Base-by-base conservation (phyloP, 2,329 filamentous ascomycete genomes). In the Fusarium verticillioides region DNA sequence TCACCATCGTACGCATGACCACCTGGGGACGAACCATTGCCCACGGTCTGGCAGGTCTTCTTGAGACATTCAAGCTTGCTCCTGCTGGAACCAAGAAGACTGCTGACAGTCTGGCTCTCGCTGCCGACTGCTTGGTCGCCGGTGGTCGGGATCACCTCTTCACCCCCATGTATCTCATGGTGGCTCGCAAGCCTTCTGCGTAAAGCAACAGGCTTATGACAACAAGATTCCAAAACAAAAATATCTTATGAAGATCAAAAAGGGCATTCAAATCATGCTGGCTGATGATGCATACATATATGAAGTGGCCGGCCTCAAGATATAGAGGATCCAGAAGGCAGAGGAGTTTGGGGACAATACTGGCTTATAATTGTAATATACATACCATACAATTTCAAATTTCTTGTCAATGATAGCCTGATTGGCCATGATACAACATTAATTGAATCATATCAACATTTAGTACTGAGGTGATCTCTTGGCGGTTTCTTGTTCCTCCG, bases 81-180 rank as follows among this genome's bases (percentile, higher is more conserved):
- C 96, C 96, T 40, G 86, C 85, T 60, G 96, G 96, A 54, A 97
- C 95, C 53, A 94, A 94, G 85, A 97, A 97, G 90, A 97, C 95
- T n/a, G 95, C 95, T 16, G 93, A 98, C 84, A 95, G 93, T 79
- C 85, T 98, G 78, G 95, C 93, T 10, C 80, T 91, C 66, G 95
- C 94, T 37, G 95, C 90, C 16, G 95, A 98, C 83, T 93, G 90
- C 78, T 86, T 98, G 58, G 95, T 97, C 28, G 94, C 93, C 53
- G 96, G 96, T 83, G 96, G 91, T 40, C 90, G 91, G 82, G 88
- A 95, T 85, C 93, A 97, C 83, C 89, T 98, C n/a, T 98, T 98
- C 85, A 98, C 96, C 4, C 96, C 96, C 63, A 98, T 98, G 96
- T 98, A 97, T 85, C 87, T 98, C 80, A 98, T 98, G 94, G 90